Evolutionary conservation across 768 basidiomycete genomes (phyloP), one percentile per base, ranked within the genome.

Genomic region (Pisolithus orientalis): DNA sequence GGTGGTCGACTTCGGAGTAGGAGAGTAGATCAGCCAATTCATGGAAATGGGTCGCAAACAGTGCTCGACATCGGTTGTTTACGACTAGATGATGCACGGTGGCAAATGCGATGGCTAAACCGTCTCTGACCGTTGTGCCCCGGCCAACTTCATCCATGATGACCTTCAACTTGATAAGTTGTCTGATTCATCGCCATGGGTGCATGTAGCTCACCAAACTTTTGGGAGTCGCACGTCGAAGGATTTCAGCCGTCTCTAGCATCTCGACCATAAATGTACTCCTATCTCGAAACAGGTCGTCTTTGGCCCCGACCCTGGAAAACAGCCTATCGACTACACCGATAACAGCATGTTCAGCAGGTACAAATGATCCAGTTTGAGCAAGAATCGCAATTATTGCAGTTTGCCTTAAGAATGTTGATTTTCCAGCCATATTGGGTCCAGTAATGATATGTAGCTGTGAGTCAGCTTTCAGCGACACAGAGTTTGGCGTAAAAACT

Each of bases 71-170:
- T 48, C 73, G 71, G 60, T 90, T 90, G 29, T 79, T 77, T 34
- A 79, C 71, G 38, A 83, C 70, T 17, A 97, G 77, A 65, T 97
- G 85, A 60, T 94, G 85, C 32, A 94, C 76, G 3, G 91, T 84
- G 6, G 91, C 90, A 62, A 92, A 97, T 16, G 96, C 94, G 47
- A 98, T 90, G 0, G 95, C 92, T 13, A 97, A 68, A 9, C 95
- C 95, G 61, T 96, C 94, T 54, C 83, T 83, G 7, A 94, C 83
- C 0, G 94, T 94, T 5, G 95, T 98, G 32, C 95, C 95, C 59
- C 95, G 75, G 6, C 95, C 95, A n/a, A 99, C 94, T 73, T 99
- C 95, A 65, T 99, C 95, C 91, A 99, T 94, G 56, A 99, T 94
- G n/a, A 98, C 88, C 91, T 94, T 27, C 24, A 53, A 50, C 5